Evolutionary conservation across 2,329 filamentous ascomycete genomes (phyloP).

Genomic region (Alternaria panax): DNA sequence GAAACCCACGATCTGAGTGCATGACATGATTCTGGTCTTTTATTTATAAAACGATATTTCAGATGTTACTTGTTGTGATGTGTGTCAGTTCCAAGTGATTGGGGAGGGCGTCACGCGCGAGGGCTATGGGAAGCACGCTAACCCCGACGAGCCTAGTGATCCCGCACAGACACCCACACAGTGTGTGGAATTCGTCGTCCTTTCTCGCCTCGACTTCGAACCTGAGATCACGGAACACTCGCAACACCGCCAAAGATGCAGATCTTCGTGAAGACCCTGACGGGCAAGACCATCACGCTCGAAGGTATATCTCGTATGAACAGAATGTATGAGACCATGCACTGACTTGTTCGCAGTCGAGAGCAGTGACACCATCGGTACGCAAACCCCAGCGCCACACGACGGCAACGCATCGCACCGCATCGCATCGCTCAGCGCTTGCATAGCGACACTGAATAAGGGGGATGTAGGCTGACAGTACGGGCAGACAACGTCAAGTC

Average conservation of each 20-base stretch:
- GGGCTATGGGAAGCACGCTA: slow-evolving; percentile 2
- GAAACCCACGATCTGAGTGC: neutral
- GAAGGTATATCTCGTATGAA: slow-evolving; percentile 62
- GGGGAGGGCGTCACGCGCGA: slow-evolving; percentile 19
- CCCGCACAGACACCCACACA: slow-evolving; percentile 27
- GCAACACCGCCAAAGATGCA: slow-evolving; percentile 43
- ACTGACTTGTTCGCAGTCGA: slow-evolving; percentile 69
- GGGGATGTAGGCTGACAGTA: slow-evolving; percentile 27
- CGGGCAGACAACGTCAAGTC: slow-evolving; percentile 91
- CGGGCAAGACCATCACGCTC: slow-evolving; percentile 99
- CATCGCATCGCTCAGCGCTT: slow-evolving; percentile 20
- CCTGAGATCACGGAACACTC: slow-evolving; percentile 38
- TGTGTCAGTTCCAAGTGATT: neutral
- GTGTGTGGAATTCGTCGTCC: slow-evolving; percentile 26
- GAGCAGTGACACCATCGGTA: slow-evolving; percentile 84
- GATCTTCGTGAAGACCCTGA: slow-evolving; percentile 97
- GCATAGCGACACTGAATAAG: slow-evolving; percentile 1
- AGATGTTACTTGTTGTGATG: neutral
- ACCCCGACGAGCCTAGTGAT: slow-evolving; percentile 15
- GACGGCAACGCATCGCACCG: slow-evolving; percentile 18
- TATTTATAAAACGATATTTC: neutral
- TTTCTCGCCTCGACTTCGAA: slow-evolving; percentile 31
- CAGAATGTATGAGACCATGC: neutral
- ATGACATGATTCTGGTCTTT: neutral
- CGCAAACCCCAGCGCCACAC: slow-evolving; percentile 30